These are phyloP conservation scores for Somion occarium DNA, from an alignment of 1,284 basidiomycete genomes.

Conservation along the genomic window DNA sequence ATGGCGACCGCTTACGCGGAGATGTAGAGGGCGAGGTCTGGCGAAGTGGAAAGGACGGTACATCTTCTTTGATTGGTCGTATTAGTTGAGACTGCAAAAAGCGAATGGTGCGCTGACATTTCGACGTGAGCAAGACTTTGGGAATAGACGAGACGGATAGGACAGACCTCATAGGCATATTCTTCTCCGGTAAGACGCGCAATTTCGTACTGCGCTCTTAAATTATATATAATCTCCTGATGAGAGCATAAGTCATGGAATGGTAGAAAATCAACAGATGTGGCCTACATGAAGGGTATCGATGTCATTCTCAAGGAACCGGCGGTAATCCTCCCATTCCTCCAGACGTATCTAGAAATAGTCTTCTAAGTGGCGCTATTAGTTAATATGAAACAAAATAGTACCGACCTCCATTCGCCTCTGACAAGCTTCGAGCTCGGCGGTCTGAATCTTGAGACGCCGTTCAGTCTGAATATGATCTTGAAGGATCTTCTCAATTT, in stretches of 20 bases:
- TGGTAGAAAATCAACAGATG: neutral
- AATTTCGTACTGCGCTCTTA: neutral
- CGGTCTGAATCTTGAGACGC: neutral
- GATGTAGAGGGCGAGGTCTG: neutral
- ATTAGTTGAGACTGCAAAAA: neutral
- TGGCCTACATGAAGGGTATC: neutral
- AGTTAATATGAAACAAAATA: too few species aligned
- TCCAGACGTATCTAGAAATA: too few species aligned
- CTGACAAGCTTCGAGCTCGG: neutral
- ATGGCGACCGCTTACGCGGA: neutral
- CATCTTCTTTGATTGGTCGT: neutral
- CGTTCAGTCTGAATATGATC: neutral
- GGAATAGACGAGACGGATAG: neutral
- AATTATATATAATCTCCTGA: neutral
- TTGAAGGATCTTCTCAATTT: neutral
- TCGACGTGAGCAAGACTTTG: neutral
- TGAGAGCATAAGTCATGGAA: neutral
- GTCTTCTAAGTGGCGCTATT: too few species aligned
- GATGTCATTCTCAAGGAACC: neutral
- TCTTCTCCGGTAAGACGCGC: neutral
- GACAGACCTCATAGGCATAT: neutral
- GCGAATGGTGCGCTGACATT: neutral
- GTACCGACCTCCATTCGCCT: too few species aligned
- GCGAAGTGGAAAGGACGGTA: neutral
- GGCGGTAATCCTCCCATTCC: too few species aligned